phyloP scores from a whole-genome alignment of 495 filamentous ascomycete species.

The Ascodesmis nigricans region DNA sequence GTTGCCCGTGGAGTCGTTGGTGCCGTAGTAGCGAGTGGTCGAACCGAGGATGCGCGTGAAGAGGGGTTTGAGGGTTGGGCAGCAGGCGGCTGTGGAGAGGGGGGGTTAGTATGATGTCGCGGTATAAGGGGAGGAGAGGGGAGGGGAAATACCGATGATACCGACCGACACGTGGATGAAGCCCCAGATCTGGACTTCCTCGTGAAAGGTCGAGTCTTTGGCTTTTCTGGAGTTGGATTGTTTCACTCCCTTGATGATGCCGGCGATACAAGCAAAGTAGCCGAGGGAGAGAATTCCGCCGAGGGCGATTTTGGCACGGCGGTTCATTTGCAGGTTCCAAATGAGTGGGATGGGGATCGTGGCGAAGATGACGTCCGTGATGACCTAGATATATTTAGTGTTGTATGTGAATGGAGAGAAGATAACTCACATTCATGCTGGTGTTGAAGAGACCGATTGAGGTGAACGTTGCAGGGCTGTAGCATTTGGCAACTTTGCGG shows the following conservation, averaged over 20 bases:
- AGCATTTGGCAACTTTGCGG: constrained; percentile 18
- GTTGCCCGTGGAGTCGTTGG: no score
- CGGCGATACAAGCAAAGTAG: constrained; percentile 3
- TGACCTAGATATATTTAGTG: constrained; percentile 10
- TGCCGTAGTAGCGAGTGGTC: no score
- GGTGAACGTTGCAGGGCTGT: constrained; percentile 20
- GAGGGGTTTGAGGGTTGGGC: constrained; percentile 25
- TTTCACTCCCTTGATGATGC: not conserved
- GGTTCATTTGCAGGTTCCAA: constrained; percentile 27
- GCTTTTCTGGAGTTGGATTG: not conserved
- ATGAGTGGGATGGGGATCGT: constrained; percentile 27
- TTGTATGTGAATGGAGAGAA: no score
- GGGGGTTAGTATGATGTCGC: no score
- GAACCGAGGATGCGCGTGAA: constrained; percentile 16
- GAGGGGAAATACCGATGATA: no score
- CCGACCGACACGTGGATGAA: constrained; percentile 10
- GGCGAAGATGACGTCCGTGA: constrained; percentile 29
- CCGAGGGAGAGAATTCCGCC: constrained; percentile 27
- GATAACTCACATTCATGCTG: no score
- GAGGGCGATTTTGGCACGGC: constrained; percentile 24
- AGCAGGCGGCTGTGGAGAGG: no score
- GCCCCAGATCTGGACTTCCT: not conserved
- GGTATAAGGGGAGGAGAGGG: no score
- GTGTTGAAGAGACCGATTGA: constrained; percentile 25
- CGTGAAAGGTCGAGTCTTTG: not conserved